Evolutionary conservation across 2,329 filamentous ascomycete species (phyloP), one percentile per base, ranked within the genome.

Genomic region (Periglandula ipomoeae): DNA sequence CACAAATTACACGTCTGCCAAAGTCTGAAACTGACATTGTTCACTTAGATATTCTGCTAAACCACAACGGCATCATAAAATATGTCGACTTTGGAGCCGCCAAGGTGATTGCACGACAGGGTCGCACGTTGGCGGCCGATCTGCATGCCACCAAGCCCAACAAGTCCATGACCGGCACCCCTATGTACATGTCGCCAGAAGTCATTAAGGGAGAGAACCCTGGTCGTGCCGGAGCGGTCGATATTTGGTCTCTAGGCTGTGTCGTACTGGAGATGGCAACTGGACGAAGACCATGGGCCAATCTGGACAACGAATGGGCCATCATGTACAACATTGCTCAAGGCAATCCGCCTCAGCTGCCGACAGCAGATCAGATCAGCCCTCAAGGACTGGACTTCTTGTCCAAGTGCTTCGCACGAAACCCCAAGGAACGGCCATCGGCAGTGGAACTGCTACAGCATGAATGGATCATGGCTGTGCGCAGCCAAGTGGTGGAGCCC

Each of bases 251-350:
- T 3, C 76, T 98, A 3, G 91, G 93, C 47, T 98, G 93, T 63
- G 93, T 98, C 34, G 88, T 98, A 55, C 79, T 96, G 38, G 93
- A 98, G 67, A 97, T 98, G 91, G 89, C 89, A 3, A 98, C 93
- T 0, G 93, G 93, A 19, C 81, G 89, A 53, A 82, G 91, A 15
- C 93, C 93, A 1, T 98, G 93, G 93, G 89, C 89, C 23, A 89
- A 85, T 55, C 81, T 97, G 42, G 93, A 98, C 71, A 98, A 98
- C 63, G 93, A 98, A 67, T 98, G 90, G 89, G 93, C 93, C 38
- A 97, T 98, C 70, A 98, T 98, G 93, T 98, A 96, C 76, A 97
- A 97, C 72, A 98, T 98, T 61, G 93, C 93, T 1, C 91, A 95
- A 64, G 93, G 93, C 55, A 95, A 96, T 59, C 87, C 89, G 44